Evolutionary conservation across 345 rosid species (phyloP), one percentile per base, ranked within the genome.

Genomic region (Camelina sativa): DNA sequence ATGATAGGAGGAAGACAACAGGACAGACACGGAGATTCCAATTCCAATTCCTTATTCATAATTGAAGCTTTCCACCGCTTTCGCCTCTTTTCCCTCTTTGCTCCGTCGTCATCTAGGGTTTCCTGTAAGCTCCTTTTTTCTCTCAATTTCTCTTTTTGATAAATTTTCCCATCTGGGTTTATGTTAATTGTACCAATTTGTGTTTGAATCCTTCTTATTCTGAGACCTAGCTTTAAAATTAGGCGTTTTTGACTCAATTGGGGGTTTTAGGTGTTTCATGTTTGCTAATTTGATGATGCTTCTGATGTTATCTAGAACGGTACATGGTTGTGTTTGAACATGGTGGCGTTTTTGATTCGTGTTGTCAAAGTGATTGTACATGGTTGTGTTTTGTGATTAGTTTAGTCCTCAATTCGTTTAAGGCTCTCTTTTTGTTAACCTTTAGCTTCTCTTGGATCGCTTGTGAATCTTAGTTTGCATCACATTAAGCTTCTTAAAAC

Each of bases 41-140:
- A 57, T 66, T 65, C 15, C 65, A 57, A 57, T 66, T 65, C 55
- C 57, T 44, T 43, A 19, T 41, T 53, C 1, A 54, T 13, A 0
- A 34, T 11, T 19, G 5, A 44, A 37, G 7, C 46, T 57, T 66
- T 12, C 48, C 35, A 37, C 62, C 67, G 10, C 67, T 75, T 60
- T 60, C 48, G 7, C 38, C 25, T 66, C 51, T 65, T 11, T 40
- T 53, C 12, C 25, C 32, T 51, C 76, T 52, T 11, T 56, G 32
- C 41, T 66, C 51, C 53, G 53, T 74, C 61, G 60, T 74, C 72
- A 16, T 75, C 72, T 75, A 75, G 74, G 68, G 68, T 75, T 75
- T 75, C 73, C 79, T 75, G 79, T 75, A 32, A 67, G 69, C 62
- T 65, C 62, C 38, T 37, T 5, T 25, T 0, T 2, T 63, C 17